Conservation (phyloP, 2,329 filamentous ascomycete genomes). For the Thelonectria rubi region DNA sequence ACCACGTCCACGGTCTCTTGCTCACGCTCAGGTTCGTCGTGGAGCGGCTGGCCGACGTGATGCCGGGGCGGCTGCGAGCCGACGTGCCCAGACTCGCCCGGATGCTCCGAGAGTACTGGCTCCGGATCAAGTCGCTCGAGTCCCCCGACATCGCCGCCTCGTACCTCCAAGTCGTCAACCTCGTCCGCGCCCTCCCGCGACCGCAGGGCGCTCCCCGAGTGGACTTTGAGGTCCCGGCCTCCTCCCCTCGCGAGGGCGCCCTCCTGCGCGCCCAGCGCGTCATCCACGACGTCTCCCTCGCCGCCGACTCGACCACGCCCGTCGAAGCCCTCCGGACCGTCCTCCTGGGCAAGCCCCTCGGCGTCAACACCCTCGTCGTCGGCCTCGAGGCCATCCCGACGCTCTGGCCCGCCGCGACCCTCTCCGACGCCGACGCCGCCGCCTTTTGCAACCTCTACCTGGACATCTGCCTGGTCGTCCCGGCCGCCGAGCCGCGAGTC, state of each 20-base stretch:
- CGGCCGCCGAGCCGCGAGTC: constrained; percentile 56
- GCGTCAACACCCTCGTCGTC: constrained; percentile 48
- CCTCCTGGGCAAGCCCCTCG: constrained; percentile 43
- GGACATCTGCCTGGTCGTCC: constrained; percentile 50
- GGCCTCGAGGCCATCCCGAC: constrained; percentile 47
- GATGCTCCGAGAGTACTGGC: constrained; percentile 43
- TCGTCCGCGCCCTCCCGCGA: constrained; percentile 48
- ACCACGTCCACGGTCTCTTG: constrained; percentile 67
- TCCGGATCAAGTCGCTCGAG: constrained; percentile 35
- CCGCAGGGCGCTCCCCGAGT: constrained; percentile 31
- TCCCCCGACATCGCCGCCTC: constrained; percentile 56
- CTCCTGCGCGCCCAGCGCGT: constrained; percentile 53
- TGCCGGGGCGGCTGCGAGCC: constrained; percentile 51
- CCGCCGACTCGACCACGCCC: constrained; percentile 36
- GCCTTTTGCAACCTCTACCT: constrained; percentile 56
- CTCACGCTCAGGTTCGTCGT: constrained; percentile 65
- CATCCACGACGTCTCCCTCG: constrained; percentile 50
- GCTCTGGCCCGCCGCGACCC: constrained; percentile 43
- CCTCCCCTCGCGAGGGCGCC: constrained; percentile 43
- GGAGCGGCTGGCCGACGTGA: constrained; percentile 61
- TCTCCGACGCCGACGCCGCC: constrained; percentile 39
- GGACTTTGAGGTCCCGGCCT: constrained; percentile 32
- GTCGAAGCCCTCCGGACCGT: constrained; percentile 39
- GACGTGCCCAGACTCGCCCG: constrained; percentile 43
- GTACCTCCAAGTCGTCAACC: constrained; percentile 58